Percentiles rank a stretch among this genome's conserved stretches.
Conservation (phyloP, 352 stramenopile species). For the Thraustotheca clavata region DNA sequence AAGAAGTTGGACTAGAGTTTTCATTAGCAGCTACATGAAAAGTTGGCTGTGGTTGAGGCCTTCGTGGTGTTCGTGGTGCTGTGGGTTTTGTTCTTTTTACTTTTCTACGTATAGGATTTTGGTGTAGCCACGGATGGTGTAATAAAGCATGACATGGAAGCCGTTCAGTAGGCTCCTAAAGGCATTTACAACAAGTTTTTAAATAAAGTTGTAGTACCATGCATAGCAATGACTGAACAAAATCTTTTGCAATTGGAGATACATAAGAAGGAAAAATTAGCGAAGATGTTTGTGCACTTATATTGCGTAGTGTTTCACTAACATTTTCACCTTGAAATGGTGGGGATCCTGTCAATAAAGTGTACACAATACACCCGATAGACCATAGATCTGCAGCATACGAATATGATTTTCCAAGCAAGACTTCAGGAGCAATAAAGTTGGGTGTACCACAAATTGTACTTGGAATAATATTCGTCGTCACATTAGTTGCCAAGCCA, state of each 20-base stretch:
- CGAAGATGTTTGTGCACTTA: not conserved
- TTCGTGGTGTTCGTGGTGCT: not conserved
- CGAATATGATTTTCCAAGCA: constrained; percentile 41
- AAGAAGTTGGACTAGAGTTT: no score
- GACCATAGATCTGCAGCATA: constrained; percentile 73
- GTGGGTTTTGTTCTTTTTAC: not conserved
- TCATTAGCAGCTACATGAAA: no score
- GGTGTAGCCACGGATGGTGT: constrained; percentile 14
- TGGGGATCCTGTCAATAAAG: constrained; percentile 47
- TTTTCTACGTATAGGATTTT: not conserved
- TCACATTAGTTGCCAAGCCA: constrained; percentile 28
- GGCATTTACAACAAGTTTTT: not conserved
- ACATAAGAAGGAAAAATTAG: not conserved
- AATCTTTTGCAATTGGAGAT: not conserved
- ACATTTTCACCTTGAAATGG: constrained; percentile 70
- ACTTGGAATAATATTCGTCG: constrained; percentile 26
- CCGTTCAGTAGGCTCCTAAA: constrained; percentile 14
- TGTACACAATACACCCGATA: constrained; percentile 70
- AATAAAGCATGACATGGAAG: not conserved
- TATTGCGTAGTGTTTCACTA: constrained; percentile 20
- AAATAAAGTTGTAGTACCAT: not conserved
- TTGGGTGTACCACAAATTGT: constrained; percentile 79
- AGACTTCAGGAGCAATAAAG: constrained; percentile 70
- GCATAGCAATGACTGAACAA: constrained; percentile 7
- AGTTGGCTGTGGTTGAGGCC: not conserved